Base-by-base conservation (phyloP, 1,284 basidiomycete genomes). In the Thelephora terrestris region DNA sequence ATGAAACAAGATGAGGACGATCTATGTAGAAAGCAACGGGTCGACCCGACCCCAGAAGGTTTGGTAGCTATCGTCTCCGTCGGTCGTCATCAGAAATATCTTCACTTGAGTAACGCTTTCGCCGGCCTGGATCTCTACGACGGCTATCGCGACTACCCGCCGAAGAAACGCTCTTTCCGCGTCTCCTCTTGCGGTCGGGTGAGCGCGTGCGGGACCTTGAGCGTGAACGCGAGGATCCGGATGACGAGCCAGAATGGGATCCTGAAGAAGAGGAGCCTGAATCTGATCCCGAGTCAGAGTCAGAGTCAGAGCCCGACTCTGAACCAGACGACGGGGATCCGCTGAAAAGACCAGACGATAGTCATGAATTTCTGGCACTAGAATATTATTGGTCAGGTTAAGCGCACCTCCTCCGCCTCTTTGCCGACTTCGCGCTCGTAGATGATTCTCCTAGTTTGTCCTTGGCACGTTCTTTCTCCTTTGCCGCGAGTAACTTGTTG, bases 401-500 rank as follows among this genome's bases (percentile, higher is more conserved):
- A 17, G 55, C 73, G 47, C 50, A 81, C 80, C 74, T 72, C 64
- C 69, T 73, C 20, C 67, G 61, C 53, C 70, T 75, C 62, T 79
- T 82, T 10, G 7, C 14, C 9, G 29, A 32, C 29, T 32, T 32
- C 14, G 27, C 10, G 27, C 5, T 27, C 50, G 64, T 71, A 36
- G 71, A 62, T 27, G 57, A 55, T 55, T 64, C 67, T 56, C 65
- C 54, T 60, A 61, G 47, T 65, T 58, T 71, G 37, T 66, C 70
- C 52, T 74, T 73, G 45, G 67, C 65, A 36, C 85, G 66, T 55
- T 81, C 79, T 56, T 82, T 84, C 64, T 87, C 85, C 55, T 82
- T 87, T 14, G 71, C 74, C 56, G 80, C 81, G 37, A 89, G 60
- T 38, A 89, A 88, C 52, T 75, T 76, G 57, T 88, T 79, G 23